Base-by-base conservation (phyloP, 2,329 filamentous ascomycete genomes). In the Botrytis deweyae region DNA sequence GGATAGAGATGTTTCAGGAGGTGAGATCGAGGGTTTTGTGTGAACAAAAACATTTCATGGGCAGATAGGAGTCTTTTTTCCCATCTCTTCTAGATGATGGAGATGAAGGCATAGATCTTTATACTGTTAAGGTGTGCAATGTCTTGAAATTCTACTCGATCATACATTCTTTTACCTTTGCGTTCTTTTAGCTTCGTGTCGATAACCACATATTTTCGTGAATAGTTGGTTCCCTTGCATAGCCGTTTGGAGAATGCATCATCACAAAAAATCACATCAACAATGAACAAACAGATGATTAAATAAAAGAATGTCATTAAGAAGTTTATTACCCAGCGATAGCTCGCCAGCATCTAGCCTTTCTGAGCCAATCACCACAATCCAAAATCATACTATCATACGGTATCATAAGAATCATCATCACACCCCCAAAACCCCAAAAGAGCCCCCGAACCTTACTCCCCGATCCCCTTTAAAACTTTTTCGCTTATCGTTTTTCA, bases 391-490 rank as follows among this genome's bases (percentile, higher is more conserved):
- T 69, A 58, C 66, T 68, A 29, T 58, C 66, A 68, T 69, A 58
- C 66, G 66, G 66, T 69, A 69, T 69, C 66, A 69, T 69, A 69
- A n/a, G 40, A 69, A 69, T 58, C 65, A 68, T 69, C 66, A 69
- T 18, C 49, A 58, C 36, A 58, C 49, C 25, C 5, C 25, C 46
- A 29, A 33, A 38, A 69, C 25, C 29, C 29, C 29, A 16, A 33
- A 68, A 67, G 3, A 67, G 4, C 5, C 49, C 36, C 18, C 3
- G 42, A 42, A 52, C 49, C 66, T 22, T 69, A 33, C n/a, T n/a
- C 38, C 66, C n/a, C 6, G 18, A 44, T 25, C 49, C 29, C 10
- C 18, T 7, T 16, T 58, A 10, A 29, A 44, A 69, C 9, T 42
- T 68, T 58, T 69, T 18, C 49, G 36, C 33, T 69, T 44, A 5